Conservation (phyloP, 176 grass and related monocot genomes). For the Oryza australiensis region DNA sequence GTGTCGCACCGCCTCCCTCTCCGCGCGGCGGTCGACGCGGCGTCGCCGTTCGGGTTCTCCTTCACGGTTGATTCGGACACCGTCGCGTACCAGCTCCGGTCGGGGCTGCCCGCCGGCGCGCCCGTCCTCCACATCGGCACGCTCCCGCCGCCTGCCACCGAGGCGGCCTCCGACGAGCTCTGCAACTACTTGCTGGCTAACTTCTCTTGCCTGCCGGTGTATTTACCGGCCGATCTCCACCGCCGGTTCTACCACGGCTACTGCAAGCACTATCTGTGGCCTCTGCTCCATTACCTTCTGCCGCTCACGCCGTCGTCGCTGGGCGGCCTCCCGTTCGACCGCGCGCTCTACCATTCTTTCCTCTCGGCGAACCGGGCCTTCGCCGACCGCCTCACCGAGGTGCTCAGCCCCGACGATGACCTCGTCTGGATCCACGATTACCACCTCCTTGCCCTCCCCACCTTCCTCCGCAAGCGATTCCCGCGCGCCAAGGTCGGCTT, state of each 20-base stretch:
- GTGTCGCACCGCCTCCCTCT: slow-evolving; percentile 86
- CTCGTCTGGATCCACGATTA: slow-evolving; percentile 96
- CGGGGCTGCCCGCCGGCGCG: slow-evolving; percentile 48
- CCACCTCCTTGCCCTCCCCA: slow-evolving; percentile 86
- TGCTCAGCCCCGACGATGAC: slow-evolving; percentile 83
- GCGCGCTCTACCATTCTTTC: slow-evolving; percentile 84
- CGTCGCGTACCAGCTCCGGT: slow-evolving; percentile 72
- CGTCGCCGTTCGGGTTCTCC: slow-evolving; percentile 45
- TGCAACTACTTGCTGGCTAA: slow-evolving; percentile 48
- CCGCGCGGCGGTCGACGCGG: slow-evolving; percentile 36
- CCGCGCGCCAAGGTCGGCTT: slow-evolving; percentile 72
- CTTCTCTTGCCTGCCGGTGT: slow-evolving; percentile 84
- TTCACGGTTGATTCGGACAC: slow-evolving; percentile 58
- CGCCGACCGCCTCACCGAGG: slow-evolving; percentile 85
- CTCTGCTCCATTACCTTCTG: slow-evolving; percentile 89
- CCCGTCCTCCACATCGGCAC: slow-evolving; percentile 73
- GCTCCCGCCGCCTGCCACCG: slow-evolving; percentile 44
- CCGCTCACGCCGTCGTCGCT: slow-evolving; percentile 69
- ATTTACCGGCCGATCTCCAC: slow-evolving; percentile 74
- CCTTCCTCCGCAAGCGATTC: slow-evolving; percentile 90
- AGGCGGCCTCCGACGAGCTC: slow-evolving; percentile 53
- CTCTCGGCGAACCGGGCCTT: slow-evolving; percentile 89
- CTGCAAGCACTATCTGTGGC: slow-evolving; percentile 99
- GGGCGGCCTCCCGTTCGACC: slow-evolving; percentile 78
- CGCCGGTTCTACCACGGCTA: slow-evolving; percentile 78